phyloP scores from a whole-genome alignment of 2,329 filamentous ascomycete genomes.

The Calonectria fujianensis region DNA sequence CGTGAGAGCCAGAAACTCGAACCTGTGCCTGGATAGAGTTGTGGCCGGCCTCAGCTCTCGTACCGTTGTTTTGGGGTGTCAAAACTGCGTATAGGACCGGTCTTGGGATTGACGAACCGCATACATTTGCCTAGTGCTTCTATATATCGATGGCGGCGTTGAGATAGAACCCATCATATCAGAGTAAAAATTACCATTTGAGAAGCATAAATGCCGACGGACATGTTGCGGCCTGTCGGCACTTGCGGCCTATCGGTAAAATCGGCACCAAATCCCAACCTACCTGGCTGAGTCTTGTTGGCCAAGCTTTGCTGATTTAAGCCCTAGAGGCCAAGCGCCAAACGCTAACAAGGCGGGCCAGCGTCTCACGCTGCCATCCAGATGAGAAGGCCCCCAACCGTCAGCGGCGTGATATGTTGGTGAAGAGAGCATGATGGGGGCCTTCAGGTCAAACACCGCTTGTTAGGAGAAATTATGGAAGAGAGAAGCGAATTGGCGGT shows the following conservation, averaged over 20 bases:
- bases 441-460: background rate
- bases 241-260: slow-evolving; percentile 1
- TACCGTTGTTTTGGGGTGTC: background rate
- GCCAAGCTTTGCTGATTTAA: slow-evolving; percentile 3
- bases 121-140: rapidly evolving
- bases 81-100: background rate
- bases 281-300: background rate
- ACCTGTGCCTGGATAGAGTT: background rate
- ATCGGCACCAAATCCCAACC: background rate
- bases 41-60: background rate
- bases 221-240: background rate
- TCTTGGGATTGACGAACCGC: background rate
- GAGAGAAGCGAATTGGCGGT: background rate
- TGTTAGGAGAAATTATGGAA: background rate
- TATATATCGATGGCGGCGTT: background rate
- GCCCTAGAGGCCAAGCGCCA: background rate
- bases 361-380: background rate
- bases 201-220: background rate
- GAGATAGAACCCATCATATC: background rate
- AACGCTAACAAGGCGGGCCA: background rate
- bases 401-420: slow-evolving; percentile 3
- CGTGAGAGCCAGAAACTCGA: background rate
- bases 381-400: background rate
- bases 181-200: background rate
- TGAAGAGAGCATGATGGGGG: background rate